A percentile compares a stretch with the other conserved stretches of the same genome.
phyloP scores from a whole-genome alignment of 1,139 yeast genomes.

The Yueomyces sp. region DNA sequence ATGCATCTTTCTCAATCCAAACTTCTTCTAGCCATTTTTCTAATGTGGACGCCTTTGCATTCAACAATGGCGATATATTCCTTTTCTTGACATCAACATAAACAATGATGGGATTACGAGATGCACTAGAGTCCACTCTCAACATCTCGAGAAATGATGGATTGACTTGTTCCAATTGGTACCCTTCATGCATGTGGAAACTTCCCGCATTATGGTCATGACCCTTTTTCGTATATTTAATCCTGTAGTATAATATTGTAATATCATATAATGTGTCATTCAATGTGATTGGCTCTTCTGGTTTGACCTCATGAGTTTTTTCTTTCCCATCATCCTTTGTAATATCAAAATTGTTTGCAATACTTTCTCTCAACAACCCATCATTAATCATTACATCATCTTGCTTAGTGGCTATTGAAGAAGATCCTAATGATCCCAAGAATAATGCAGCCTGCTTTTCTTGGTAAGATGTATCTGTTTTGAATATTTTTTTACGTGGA shows the following conservation, averaged over 20 bases:
- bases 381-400: no score
- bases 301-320: neutral
- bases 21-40: slow-evolving; percentile 61
- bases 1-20: slow-evolving; percentile 60
- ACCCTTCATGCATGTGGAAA: slow-evolving; percentile 11
- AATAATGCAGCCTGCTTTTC: neutral
- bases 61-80: slow-evolving; percentile 23
- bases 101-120: slow-evolving; percentile 29
- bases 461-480: neutral
- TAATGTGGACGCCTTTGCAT: slow-evolving; percentile 37
- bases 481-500: no score
- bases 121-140: slow-evolving; percentile 21
- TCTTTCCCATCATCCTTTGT: neutral
- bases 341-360: neutral
- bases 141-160: slow-evolving; percentile 51
- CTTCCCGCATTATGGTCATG: slow-evolving; percentile 15
- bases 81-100: slow-evolving; percentile 38
- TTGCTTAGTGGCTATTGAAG: neutral
- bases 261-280: slow-evolving; percentile 33
- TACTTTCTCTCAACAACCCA: no score
- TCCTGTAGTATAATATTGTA: slow-evolving; percentile 34
- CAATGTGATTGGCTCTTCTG: slow-evolving; percentile 7
- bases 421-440: neutral
- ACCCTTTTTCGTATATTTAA: slow-evolving; percentile 11
- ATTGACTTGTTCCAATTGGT: slow-evolving; percentile 25